phyloP scores from a whole-genome alignment of 1,284 basidiomycete species.

The Ustilago xerochloae region DNA sequence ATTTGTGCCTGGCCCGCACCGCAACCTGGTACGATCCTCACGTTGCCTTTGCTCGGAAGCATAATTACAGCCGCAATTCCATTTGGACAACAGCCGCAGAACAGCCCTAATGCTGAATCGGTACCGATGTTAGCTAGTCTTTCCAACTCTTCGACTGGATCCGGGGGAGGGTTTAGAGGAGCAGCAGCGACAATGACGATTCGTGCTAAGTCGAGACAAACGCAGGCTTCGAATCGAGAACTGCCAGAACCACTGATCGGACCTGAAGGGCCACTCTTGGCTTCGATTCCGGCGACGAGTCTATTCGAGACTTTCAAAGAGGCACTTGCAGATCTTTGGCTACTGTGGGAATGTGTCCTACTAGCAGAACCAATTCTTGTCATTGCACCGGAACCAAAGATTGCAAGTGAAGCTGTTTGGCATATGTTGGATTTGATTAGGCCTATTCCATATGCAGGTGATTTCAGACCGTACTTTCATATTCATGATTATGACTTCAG shows the following conservation, averaged over 20 bases:
- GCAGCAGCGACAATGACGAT: constrained; percentile 44
- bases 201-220: constrained; percentile 18
- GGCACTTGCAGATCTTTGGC: constrained; percentile 76
- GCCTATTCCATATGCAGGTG: constrained; percentile 85
- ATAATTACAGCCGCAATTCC: constrained; percentile 57
- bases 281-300: constrained; percentile 76
- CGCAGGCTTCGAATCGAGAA: constrained; percentile 24
- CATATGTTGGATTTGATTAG: constrained; percentile 81
- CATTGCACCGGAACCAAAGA: constrained; percentile 82
- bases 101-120: constrained; percentile 43
- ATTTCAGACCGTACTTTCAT: constrained; percentile 92
- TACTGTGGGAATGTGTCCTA: constrained; percentile 81
- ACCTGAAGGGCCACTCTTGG: constrained; percentile 70
- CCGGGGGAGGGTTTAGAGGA: constrained; percentile 18
- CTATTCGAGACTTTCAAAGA: constrained; percentile 62
- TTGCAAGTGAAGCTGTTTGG: constrained; percentile 78
- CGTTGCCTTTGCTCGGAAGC: constrained; percentile 55
- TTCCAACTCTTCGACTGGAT: neutral
- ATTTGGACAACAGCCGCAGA: constrained; percentile 59
- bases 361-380: constrained; percentile 83
- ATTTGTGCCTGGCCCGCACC: constrained; percentile 59
- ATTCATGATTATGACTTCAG: constrained; percentile 90
- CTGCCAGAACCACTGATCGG: constrained; percentile 42
- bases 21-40: constrained; percentile 54
- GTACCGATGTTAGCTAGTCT: constrained; percentile 8